phyloP scores from a whole-genome alignment of 2,329 filamentous ascomycete species.

The Periconia sp. region DNA sequence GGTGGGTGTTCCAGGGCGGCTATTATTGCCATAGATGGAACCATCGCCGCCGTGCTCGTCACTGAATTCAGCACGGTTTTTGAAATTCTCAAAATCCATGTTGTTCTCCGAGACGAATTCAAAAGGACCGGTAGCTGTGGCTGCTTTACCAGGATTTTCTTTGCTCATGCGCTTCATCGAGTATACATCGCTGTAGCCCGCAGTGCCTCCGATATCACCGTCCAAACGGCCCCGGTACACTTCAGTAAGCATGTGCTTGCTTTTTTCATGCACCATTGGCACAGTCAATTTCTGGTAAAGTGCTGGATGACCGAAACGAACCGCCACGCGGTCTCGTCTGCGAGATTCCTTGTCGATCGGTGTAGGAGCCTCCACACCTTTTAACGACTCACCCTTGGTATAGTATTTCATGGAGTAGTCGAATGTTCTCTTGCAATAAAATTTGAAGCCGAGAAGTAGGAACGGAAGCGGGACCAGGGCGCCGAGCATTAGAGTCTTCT shows the following conservation, averaged over 20 bases:
- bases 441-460: slow-evolving; percentile 79
- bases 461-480: slow-evolving; percentile 74
- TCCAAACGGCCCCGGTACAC: slow-evolving; percentile 84
- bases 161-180: slow-evolving; percentile 76
- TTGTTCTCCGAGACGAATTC: slow-evolving; percentile 85
- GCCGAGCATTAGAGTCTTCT: slow-evolving; percentile 60
- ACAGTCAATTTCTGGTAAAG: slow-evolving; percentile 87
- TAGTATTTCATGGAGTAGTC: slow-evolving; percentile 82
- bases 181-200: slow-evolving; percentile 81
- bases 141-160: slow-evolving; percentile 58
- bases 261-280: slow-evolving; percentile 92
- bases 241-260: slow-evolving; percentile 80
- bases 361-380: slow-evolving; percentile 50
- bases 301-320: slow-evolving; percentile 86
- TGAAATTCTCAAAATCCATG: slow-evolving; percentile 90
- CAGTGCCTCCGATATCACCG: slow-evolving; percentile 56
- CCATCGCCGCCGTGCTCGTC: slow-evolving; percentile 80
- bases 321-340: slow-evolving; percentile 67
- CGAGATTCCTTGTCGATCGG: slow-evolving; percentile 47
- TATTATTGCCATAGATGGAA: slow-evolving; percentile 57
- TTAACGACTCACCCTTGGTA: slow-evolving; percentile 62
- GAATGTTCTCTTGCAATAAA: slow-evolving; percentile 75
- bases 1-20: slow-evolving; percentile 64
- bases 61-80: slow-evolving; percentile 84
- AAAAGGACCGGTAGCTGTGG: slow-evolving; percentile 60